These are phyloP conservation scores for Sporodiniella umbellata DNA, from an alignment of 371 early-diverging fungal genomes.

Conservation along the genomic window DNA sequence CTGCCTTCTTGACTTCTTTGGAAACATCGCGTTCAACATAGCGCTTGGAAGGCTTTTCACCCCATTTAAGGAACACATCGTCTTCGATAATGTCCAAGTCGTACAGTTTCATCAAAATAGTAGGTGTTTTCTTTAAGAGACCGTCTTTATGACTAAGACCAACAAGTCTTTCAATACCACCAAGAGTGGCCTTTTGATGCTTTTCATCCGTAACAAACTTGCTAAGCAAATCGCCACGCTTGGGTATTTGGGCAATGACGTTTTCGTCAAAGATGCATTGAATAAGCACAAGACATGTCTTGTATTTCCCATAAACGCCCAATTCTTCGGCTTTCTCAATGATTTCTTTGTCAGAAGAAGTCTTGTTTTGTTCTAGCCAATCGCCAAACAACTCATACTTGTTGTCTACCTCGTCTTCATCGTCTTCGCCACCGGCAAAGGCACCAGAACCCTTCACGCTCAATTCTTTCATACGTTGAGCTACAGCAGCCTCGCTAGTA, in stretches of 20 bases:
- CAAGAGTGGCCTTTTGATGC: slow-evolving; percentile 84
- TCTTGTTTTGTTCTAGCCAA: slow-evolving; percentile 56
- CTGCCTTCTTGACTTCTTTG: slow-evolving; percentile 79
- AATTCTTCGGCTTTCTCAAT: slow-evolving; percentile 76
- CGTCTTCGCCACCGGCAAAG: slow-evolving; percentile 59
- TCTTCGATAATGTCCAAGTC: slow-evolving; percentile 92
- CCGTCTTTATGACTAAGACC: slow-evolving; percentile 60
- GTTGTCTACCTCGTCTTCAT: slow-evolving; percentile 63
- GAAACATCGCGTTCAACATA: slow-evolving; percentile 78
- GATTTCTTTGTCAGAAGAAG: slow-evolving; percentile 66
- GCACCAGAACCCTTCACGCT: slow-evolving; percentile 48
- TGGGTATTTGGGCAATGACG: slow-evolving; percentile 57
- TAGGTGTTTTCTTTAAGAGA: slow-evolving; percentile 71
- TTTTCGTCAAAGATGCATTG: slow-evolving; percentile 72
- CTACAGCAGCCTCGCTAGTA: slow-evolving; percentile 77
- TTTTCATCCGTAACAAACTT: slow-evolving; percentile 78
- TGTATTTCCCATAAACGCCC: slow-evolving; percentile 72
- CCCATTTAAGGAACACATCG: slow-evolving; percentile 87
- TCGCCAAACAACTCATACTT: slow-evolving; percentile 71
- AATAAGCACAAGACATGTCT: slow-evolving; percentile 69
- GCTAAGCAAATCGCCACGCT: slow-evolving; percentile 62
- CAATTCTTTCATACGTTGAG: slow-evolving; percentile 71
- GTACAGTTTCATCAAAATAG: slow-evolving; percentile 86
- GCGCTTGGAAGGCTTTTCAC: slow-evolving; percentile 84
- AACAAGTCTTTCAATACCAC: slow-evolving; percentile 90